Evolutionary conservation across 768 basidiomycete genomes (phyloP).

Genomic region (Podaxis sp.): DNA sequence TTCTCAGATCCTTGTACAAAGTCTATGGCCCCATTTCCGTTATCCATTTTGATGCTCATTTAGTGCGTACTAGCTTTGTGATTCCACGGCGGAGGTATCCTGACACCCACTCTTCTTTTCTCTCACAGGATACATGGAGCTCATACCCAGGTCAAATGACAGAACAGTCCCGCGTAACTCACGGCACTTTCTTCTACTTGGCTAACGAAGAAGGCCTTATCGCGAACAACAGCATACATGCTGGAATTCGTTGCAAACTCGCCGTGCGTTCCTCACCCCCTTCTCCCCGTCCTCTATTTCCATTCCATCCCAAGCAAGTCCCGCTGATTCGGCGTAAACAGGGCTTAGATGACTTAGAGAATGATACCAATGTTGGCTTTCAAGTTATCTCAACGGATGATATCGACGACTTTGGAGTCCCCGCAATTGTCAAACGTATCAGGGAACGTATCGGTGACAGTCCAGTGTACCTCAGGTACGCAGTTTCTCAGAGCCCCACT

Average conservation of each 20-base stretch:
- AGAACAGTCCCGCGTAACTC: constrained; percentile 68
- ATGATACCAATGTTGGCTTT: constrained; percentile 76
- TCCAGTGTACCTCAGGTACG: constrained; percentile 76
- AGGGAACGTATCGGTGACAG: constrained; percentile 66
- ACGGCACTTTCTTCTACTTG: constrained; percentile 84
- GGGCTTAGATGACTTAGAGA: constrained; percentile 60
- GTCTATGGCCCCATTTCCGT: constrained; percentile 81
- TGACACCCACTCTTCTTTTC: constrained; percentile 35
- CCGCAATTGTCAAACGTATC: constrained; percentile 69
- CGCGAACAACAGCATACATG: constrained; percentile 77
- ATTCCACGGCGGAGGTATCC: constrained; percentile 34
- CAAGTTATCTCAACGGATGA: constrained; percentile 78
- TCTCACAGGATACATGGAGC: constrained; percentile 57
- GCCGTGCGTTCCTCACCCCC: constrained; percentile 23
- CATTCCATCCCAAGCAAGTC: constrained; percentile 16
- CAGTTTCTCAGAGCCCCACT: constrained; percentile 16
- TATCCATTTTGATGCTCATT: constrained; percentile 77
- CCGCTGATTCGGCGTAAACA: constrained; percentile 22
- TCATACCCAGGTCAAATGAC: constrained; percentile 56
- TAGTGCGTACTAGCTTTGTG: constrained; percentile 28
- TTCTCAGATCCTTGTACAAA: constrained; percentile 74
- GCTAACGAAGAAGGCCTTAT: constrained; percentile 79
- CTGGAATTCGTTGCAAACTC: constrained; percentile 81
- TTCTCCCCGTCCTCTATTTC: neutral
- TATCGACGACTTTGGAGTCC: constrained; percentile 75